These are phyloP conservation scores for Claviceps maximensis DNA, from an alignment of 2,329 filamentous ascomycete species.

Conservation along the genomic window DNA sequence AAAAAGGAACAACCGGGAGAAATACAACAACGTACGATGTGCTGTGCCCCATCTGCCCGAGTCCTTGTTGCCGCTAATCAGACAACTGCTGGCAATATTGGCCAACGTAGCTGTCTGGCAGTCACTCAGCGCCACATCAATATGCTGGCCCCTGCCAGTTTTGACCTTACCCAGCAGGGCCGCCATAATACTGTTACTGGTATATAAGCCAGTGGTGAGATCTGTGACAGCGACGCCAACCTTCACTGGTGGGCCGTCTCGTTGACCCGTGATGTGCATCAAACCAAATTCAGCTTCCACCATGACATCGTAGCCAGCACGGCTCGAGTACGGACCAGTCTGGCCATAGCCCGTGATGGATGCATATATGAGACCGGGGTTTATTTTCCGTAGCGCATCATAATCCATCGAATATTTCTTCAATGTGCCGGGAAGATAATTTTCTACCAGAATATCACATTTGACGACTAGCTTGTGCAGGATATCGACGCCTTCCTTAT, in stretches of 20 bases:
- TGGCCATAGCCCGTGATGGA: slow-evolving; percentile 97
- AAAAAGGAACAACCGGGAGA: background rate
- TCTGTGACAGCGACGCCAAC: slow-evolving; percentile 96
- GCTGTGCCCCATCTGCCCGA: slow-evolving; percentile 90
- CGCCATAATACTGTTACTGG: slow-evolving; percentile 90
- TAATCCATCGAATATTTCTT: slow-evolving; percentile 91
- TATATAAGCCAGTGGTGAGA: slow-evolving; percentile 87
- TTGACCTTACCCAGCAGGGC: slow-evolving; percentile 64
- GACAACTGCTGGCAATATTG: slow-evolving; percentile 87
- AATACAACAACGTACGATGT: slow-evolving; percentile 49
- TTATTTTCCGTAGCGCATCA: slow-evolving; percentile 63
- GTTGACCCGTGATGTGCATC: slow-evolving; percentile 92
- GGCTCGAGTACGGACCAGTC: slow-evolving; percentile 73
- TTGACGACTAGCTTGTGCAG: slow-evolving; percentile 72
- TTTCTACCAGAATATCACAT: slow-evolving; percentile 90
- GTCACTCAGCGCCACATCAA: slow-evolving; percentile 83
- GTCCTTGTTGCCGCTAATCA: slow-evolving; percentile 81
- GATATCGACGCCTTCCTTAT: slow-evolving; percentile 70
- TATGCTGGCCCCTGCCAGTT: slow-evolving; percentile 75
- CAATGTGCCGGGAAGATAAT: slow-evolving; percentile 81
- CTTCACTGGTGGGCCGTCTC: slow-evolving; percentile 86
- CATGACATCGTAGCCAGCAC: slow-evolving; percentile 98
- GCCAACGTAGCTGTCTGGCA: slow-evolving; percentile 88
- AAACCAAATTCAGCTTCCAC: slow-evolving; percentile 95
- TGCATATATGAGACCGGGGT: slow-evolving; percentile 80